Evolutionary conservation across 768 basidiomycete genomes (phyloP), one percentile per base, ranked within the genome.

Genomic region (Termitomyces sp.): DNA sequence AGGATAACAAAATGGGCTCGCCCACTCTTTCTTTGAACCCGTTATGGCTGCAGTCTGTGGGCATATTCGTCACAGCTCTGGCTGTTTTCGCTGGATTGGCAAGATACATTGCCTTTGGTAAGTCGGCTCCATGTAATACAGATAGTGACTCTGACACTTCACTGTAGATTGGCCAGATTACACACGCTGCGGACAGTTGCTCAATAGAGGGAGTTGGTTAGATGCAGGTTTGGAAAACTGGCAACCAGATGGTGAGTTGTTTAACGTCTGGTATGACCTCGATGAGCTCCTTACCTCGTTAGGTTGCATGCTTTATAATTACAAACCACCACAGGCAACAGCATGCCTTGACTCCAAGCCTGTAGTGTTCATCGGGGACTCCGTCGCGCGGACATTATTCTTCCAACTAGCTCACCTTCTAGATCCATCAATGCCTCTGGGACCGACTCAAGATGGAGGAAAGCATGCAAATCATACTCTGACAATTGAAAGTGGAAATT

Each of bases 281-380:
- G 59, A 62, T 44, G 54, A 43, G 48, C 11, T 14, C 16, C 30
- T 38, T 26, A 22, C 35, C n/a, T 35, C 18, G 26, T 22, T 62
- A 94, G 91, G 90, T 30, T 95, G 93, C 67, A 92, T 93, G 83
- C 77, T 91, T 48, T 73, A 88, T 68, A 66, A 74, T 33, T 92
- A 93, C 68, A 75, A 76, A 52, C 69, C 82, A 5, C 72, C 71
- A 7, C 84, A 90, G 52, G 76, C 77, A 30, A 67, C 73, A 8
- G 65, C 67, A 14, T 92, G 90, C 65, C 70, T 91, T 22, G 68
- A 71, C n/a, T 78, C 79, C 5, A 76, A 81, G 61, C 80, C 79
- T 8, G 72, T 93, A 38, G 75, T 88, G 41, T 96, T 96, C 67
- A 74, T 90, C 43, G 94, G 94, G 20, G 94, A 97, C 69, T 94